Conservation (phyloP, 306 rosid species). For the Casuarina cunninghamiana region DNA sequence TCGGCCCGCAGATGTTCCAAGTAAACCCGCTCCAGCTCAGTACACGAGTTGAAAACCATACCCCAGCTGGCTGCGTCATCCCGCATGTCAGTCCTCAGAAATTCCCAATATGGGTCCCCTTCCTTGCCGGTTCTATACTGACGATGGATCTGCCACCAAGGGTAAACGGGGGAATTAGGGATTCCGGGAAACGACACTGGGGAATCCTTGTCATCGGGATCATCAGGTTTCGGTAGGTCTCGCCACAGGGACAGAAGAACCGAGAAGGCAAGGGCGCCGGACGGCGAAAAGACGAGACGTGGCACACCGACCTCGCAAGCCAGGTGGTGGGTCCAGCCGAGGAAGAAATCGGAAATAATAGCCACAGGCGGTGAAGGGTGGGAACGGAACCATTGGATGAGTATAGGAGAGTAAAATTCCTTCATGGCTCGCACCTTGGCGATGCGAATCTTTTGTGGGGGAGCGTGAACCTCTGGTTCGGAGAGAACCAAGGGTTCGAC, state of each 20-base stretch:
- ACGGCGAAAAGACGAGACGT: slow-evolving; percentile 46
- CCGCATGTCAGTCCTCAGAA: neutral
- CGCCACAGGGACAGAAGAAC: slow-evolving; percentile 35
- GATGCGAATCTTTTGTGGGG: slow-evolving; percentile 12
- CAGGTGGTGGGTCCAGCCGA: slow-evolving; percentile 52
- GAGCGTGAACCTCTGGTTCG: neutral
- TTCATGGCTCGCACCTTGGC: slow-evolving; percentile 17
- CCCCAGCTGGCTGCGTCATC: slow-evolving; percentile 35
- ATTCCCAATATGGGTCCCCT: slow-evolving; percentile 37
- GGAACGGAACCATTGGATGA: slow-evolving; percentile 35
- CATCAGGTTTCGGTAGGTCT: slow-evolving; percentile 12
- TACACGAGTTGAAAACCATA: slow-evolving; percentile 39
- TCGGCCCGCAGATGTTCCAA: slow-evolving; percentile 30
- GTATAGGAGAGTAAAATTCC: slow-evolving; percentile 29
- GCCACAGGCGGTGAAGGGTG: slow-evolving; percentile 37
- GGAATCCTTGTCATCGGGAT: neutral
- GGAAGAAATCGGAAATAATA: slow-evolving; percentile 47
- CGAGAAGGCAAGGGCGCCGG: slow-evolving; percentile 29
- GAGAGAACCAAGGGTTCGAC: slow-evolving; percentile 40
- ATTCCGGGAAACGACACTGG: slow-evolving; percentile 32
- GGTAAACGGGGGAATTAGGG: slow-evolving; percentile 41
- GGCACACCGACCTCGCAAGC: slow-evolving; percentile 35
- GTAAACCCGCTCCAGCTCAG: slow-evolving; percentile 35
- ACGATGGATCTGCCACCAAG: slow-evolving; percentile 38
- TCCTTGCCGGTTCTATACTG: neutral